Base-by-base conservation (phyloP, 2,329 filamentous ascomycete species). In the Aspergillus brunneoviolaceus region DNA sequence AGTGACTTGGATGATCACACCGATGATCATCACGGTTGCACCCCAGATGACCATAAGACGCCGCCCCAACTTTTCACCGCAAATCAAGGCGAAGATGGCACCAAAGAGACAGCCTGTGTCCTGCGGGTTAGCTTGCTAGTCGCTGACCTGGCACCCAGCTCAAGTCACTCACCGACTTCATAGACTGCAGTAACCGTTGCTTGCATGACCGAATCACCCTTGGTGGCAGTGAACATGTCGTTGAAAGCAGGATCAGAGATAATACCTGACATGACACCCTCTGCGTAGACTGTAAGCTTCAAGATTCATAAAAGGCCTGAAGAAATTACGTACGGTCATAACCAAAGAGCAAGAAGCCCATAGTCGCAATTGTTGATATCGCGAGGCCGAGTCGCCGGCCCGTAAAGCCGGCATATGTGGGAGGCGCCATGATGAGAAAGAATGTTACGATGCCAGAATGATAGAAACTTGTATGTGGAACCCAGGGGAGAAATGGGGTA, bases 321-420 rank as follows among this genome's bases (percentile, higher is more conserved):
- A 14, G 16, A n/a, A 11, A 42, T 25, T 14, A 71, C 76, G 65
- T 68, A 80, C 76, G 84, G 61, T 85, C 83, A 69, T 85, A 85
- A 57, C 83, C 83, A 60, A 85, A 85, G 14, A 85, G 79, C 35
- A 87, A 71, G 75, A 87, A 87, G 21, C 84, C 86, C 53, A 84
- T 87, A 0, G 86, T 88, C 4, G 86, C 85, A 25, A 89, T 81
- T n/a, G 82, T 80, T 1, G 87, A 87, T 50, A 89, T 81, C 47
- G 81, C 77, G 61, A 87, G 67, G 21, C 82, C 84, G 55, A 89
- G 79, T 39, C 76, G 77, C 65, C 78, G 80, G 70, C 87, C 87
- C 42, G 81, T 82, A 60, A 88, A 77, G 73, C 86, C 86, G 71
- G 84, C 82, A 69, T 80, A 88, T 21, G 70, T 81, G 64, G 53